A percentile compares a stretch with the other conserved stretches of the same genome.
phyloP scores from a whole-genome alignment of 2,329 filamentous ascomycete genomes.

The Amauroascus niger region DNA sequence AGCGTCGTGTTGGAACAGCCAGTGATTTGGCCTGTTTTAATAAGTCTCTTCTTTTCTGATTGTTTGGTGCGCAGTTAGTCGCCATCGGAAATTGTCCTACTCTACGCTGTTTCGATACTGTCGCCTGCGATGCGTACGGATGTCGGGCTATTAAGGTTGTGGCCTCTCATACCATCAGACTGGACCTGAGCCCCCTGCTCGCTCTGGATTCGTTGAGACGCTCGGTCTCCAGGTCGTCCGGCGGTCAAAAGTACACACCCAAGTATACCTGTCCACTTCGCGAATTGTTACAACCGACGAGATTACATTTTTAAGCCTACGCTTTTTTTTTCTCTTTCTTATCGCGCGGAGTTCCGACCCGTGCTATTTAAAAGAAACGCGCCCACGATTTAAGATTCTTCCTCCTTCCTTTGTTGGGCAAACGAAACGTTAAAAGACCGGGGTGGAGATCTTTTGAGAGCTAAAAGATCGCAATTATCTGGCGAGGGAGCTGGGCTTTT shows the following conservation, averaged over 20 bases:
- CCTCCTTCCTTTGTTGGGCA: background rate
- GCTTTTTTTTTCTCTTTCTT: too few relatives aligned
- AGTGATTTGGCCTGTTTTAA: too few relatives aligned
- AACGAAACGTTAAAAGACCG: background rate
- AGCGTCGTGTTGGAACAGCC: background rate
- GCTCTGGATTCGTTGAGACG: background rate
- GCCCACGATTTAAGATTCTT: background rate
- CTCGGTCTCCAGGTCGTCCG: background rate
- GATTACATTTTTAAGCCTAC: background rate
- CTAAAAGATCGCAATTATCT: background rate
- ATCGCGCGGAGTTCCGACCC: too few relatives aligned
- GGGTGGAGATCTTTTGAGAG: too few relatives aligned
- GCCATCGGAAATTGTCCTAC: background rate
- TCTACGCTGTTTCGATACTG: too few relatives aligned
- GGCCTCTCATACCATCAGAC: background rate
- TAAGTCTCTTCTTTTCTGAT: background rate
- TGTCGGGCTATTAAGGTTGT: background rate
- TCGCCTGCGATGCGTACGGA: constrained; percentile 4
- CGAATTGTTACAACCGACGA: background rate
- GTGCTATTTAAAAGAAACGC: too few relatives aligned
- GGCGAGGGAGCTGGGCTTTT: background rate
- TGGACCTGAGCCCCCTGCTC: background rate
- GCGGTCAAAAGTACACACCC: background rate
- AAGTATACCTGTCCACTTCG: background rate
- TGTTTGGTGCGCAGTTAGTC: background rate